These are phyloP conservation scores for Monosporascus sp. DNA, from an alignment of 2,329 filamentous ascomycete species.

Conservation along the genomic window DNA sequence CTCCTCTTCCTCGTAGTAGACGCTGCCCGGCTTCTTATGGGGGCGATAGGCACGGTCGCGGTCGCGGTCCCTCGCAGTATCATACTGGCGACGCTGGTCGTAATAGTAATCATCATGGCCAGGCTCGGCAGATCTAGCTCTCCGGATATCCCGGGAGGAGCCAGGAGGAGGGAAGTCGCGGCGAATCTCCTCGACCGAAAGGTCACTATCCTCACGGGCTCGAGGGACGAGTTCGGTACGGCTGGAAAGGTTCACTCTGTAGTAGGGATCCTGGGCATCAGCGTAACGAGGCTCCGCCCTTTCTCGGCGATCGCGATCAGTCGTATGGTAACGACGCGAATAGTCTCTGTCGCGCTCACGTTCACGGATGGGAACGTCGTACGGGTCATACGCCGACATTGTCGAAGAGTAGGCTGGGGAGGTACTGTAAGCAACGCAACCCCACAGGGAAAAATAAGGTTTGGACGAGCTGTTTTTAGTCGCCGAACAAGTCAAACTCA, in stretches of 20 bases:
- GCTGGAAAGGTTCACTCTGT: constrained; percentile 38
- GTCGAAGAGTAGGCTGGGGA: not conserved
- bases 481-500: no score
- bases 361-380: constrained; percentile 41
- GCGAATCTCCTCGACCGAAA: constrained; percentile 74
- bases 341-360: constrained; percentile 17
- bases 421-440: constrained; percentile 9
- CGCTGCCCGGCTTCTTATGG: constrained; percentile 44
- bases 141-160: constrained; percentile 45
- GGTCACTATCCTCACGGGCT: constrained; percentile 65
- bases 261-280: constrained; percentile 45
- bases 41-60: constrained; percentile 32
- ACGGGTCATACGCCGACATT: constrained; percentile 49
- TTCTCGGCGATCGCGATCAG: constrained; percentile 46
- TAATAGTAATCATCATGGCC: constrained; percentile 57
- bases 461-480: not conserved
- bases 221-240: constrained; percentile 48
- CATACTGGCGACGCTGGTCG: constrained; percentile 32
- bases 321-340: constrained; percentile 40
- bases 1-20: constrained; percentile 55
- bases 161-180: constrained; percentile 77
- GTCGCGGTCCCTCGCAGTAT: constrained; percentile 33
- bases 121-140: constrained; percentile 59
- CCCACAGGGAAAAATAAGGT: not conserved
- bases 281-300: constrained; percentile 48